A percentile compares a stretch with the other conserved stretches of the same genome.
phyloP scores from a whole-genome alignment of 331 rosid species.

The Malus hybrid region DNA sequence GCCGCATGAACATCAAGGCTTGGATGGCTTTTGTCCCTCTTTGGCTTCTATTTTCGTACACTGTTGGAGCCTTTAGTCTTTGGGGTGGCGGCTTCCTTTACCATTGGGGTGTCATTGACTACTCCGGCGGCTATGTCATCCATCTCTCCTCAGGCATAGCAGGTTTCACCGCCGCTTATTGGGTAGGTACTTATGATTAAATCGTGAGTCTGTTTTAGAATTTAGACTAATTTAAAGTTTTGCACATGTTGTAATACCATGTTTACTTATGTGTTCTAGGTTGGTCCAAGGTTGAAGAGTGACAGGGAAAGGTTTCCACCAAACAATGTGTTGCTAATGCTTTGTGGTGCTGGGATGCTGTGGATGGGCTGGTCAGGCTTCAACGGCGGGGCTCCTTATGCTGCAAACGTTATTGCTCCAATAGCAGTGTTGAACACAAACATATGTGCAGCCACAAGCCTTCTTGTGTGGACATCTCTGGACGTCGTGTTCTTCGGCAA shows the following conservation, averaged over 20 bases:
- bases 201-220: not conserved
- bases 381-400: conserved; percentile 83
- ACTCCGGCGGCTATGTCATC: conserved; percentile 84
- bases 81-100: conserved; percentile 95
- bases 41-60: conserved; percentile 75
- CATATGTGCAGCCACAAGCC: conserved; percentile 73
- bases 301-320: conserved; percentile 92
- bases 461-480: conserved; percentile 66
- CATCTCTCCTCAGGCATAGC: conserved; percentile 84
- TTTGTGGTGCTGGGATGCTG: conserved; percentile 70
- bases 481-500: conserved; percentile 76
- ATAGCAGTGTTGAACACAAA: conserved; percentile 77
- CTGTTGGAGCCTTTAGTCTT: conserved; percentile 72
- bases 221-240: not conserved
- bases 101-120: conserved; percentile 88
- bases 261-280: conserved; percentile 24
- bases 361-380: conserved; percentile 98
- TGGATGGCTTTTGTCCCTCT: conserved; percentile 98
- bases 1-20: conserved; percentile 79
- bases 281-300: conserved; percentile 76
- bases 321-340: conserved; percentile 74
- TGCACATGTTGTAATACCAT: not conserved
- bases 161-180: conserved; percentile 82
- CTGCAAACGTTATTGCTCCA: conserved; percentile 57
- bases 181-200: conserved; percentile 38